A percentile compares a stretch with the other conserved stretches of the same genome.
These are phyloP conservation scores for Lasiosphaeria hispida DNA, from an alignment of 495 filamentous ascomycete genomes.

Conservation along the genomic window DNA sequence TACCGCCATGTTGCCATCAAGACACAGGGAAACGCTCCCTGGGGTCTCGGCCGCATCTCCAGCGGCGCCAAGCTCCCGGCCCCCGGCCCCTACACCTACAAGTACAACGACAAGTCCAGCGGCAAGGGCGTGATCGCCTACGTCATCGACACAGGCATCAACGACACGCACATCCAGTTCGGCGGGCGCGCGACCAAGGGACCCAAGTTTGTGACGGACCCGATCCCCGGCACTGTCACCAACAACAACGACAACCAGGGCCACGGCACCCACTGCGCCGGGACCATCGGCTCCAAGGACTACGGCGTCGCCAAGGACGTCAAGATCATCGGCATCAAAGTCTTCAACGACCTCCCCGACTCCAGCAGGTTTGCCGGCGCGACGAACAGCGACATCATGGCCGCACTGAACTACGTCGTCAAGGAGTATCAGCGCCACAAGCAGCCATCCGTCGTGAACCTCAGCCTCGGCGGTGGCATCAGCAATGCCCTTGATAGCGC, in stretches of 20 bases:
- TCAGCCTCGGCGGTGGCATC: conserved; percentile 48
- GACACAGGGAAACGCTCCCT: conserved; percentile 51
- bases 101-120: conserved; percentile 58
- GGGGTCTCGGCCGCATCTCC: conserved; percentile 59
- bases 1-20: conserved; percentile 38
- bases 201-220: conserved; percentile 27
- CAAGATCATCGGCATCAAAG: conserved; percentile 42
- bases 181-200: conserved; percentile 32
- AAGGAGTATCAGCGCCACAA: conserved; percentile 10
- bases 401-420: conserved; percentile 13
- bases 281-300: conserved; percentile 46
- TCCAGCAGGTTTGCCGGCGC: background rate
- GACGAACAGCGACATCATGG: conserved; percentile 13
- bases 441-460: conserved; percentile 45
- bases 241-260: conserved; percentile 40
- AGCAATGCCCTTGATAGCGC: conserved; percentile 48
- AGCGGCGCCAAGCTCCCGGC: conserved; percentile 49
- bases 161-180: conserved; percentile 39
- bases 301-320: conserved; percentile 44
- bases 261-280: conserved; percentile 44
- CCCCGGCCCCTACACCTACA: conserved; percentile 49
- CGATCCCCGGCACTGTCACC: conserved; percentile 27
- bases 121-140: conserved; percentile 54
- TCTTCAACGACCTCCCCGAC: conserved; percentile 33
- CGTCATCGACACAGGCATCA: conserved; percentile 60